These are phyloP conservation scores for Plantago coronopus DNA, from an alignment of 305 asterid genomes.

Conservation along the genomic window DNA sequence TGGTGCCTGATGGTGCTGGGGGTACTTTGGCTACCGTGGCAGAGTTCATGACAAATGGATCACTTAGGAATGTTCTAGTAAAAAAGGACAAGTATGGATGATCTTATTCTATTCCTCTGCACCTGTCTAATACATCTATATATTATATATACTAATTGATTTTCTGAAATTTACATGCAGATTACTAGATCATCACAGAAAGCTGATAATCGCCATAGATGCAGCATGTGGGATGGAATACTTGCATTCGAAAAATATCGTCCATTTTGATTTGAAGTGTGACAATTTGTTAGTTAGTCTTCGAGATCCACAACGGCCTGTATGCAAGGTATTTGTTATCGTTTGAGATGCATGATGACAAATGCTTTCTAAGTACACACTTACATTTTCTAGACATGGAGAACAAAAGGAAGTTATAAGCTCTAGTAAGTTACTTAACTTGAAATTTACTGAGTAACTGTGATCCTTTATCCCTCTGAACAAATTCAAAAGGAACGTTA, in stretches of 20 bases:
- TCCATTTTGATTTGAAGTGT: slow-evolving; percentile 83
- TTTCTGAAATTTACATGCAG: slow-evolving; percentile 40
- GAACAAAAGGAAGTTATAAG: background rate
- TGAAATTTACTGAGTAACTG: too few relatives aligned
- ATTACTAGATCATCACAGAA: slow-evolving; percentile 53
- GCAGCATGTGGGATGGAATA: slow-evolving; percentile 91
- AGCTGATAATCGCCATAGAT: slow-evolving; percentile 79
- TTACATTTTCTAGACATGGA: slow-evolving; percentile 11
- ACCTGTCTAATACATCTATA: slow-evolving; percentile 10
- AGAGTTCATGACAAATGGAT: slow-evolving; percentile 81
- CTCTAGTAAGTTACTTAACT: background rate
- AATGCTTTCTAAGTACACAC: slow-evolving; percentile 1
- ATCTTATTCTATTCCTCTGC: slow-evolving; percentile 20
- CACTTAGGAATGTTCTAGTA: slow-evolving; percentile 57
- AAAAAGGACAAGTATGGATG: slow-evolving; percentile 54
- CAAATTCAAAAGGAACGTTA: too few relatives aligned
- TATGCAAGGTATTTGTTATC: slow-evolving; percentile 65
- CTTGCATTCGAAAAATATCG: slow-evolving; percentile 71
- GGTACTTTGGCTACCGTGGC: slow-evolving; percentile 78
- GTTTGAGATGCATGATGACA: slow-evolving; percentile 17
- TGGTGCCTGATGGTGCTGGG: slow-evolving; percentile 80
- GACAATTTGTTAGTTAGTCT: slow-evolving; percentile 73
- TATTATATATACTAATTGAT: slow-evolving; percentile 27
- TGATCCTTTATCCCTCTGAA: too few relatives aligned
- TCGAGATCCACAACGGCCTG: slow-evolving; percentile 68